Evolutionary conservation across 495 filamentous ascomycete species (phyloP), one percentile per base, ranked within the genome.

Genomic region (Mytilinidion resinicola): DNA sequence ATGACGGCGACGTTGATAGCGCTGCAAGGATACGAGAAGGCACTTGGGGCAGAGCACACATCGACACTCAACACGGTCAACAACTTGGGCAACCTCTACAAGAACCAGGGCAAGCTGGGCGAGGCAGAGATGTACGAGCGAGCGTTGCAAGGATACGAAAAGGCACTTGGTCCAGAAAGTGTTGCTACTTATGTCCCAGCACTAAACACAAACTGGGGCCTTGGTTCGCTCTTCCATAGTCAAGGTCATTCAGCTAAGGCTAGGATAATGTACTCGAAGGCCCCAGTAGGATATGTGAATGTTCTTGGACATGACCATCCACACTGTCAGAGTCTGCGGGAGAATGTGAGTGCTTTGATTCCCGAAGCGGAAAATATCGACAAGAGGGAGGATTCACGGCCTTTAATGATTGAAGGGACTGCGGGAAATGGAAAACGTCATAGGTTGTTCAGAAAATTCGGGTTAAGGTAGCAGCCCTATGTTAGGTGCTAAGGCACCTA

Each of bases 161-260:
- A 70, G 57, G 62, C 62, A 30, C 55, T 69, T 12, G 76, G 76
- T 35, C 59, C 63, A 48, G 62, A 76, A 38, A 72, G 76, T 62
- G 57, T 56, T 53, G 68, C 69, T 47, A 77, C 72, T 20, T 46
- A 46, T 17, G 20, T 46, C 42, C 42, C 42, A 17, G 42, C 42
- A 17, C 70, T 75, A 10, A 35, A 63, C 21, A 76, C 70, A 44
- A 57, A 73, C 43, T 64, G 73, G 43, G 74, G 74, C 60, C 64
- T 78, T 25, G 69, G 57, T 17, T 34, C 1, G 39, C 53, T 70
- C 47, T 56, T 51, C 42, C n/a, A 17, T 14, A 12, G 38, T 38
- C 54, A 56, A 50, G 54, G 44, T 19, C 19, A 56, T 36, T 21
- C 33, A 38, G 54, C 54, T 9, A 36, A 55, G 51, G 51, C 51